Evolutionary conservation across 768 basidiomycete genomes (phyloP), one percentile per base, ranked within the genome.

Genomic region (Kwoniella mangroviensis): DNA sequence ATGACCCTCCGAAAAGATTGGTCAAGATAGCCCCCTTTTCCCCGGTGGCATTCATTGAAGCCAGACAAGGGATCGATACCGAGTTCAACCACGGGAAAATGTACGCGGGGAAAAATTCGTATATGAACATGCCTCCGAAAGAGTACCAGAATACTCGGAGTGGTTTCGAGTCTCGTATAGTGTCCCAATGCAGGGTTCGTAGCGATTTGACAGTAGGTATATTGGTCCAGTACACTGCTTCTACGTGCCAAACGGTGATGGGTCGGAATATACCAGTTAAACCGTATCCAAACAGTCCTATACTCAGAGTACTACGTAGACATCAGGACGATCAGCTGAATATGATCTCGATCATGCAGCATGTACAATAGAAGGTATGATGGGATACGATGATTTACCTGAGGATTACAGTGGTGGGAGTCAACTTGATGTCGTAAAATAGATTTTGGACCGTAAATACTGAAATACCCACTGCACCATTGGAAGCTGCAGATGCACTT

Each of bases 261-360:
- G 88, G 88, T 3, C 88, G 86, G 11, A 89, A 81, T 3, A 90
- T 73, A 3, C 89, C 89, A 5, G 88, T 88, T 6, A 90, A 80
- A 2, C 88, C 88, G 71, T 89, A 89, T 19, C 88, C 88, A 54
- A 45, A 72, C n/a, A 68, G 45, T 21, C 74, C 74, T 24, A 75
- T 76, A 13, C 71, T 56, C 56, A 57, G 12, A 7, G 58, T 41
- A n/a, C 40, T 60, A n/a, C 12, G 3, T 19, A 4, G 6, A 13
- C 4, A 4, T 19, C n/a, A 3, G 13, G 19, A 13, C 13, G 2
- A 45, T 41, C n/a, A 42, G 41, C 13, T 42, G n/a, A n/a, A n/a
- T n/a, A n/a, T n/a, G n/a, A n/a, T n/a, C n/a, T n/a, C n/a, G 19
- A 59, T 28, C 21, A 34, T 53, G 7, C 21, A 5, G 22, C 22